phyloP scores from a whole-genome alignment of 768 basidiomycete genomes.

The Cystobasidium onofrii region DNA sequence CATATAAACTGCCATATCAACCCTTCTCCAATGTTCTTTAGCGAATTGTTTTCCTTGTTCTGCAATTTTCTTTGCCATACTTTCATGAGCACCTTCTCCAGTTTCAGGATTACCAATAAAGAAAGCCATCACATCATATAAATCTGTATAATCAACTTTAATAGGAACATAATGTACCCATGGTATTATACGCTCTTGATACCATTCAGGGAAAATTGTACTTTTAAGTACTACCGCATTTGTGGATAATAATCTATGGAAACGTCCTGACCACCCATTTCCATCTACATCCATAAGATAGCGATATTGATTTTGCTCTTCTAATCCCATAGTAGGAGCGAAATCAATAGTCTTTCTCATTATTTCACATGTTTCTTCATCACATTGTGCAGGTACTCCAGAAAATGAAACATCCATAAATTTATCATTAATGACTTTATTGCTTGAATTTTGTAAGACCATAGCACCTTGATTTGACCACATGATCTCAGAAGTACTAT shows the following conservation, averaged over 20 bases:
- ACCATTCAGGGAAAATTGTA: slow-evolving; percentile 80
- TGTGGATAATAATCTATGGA: slow-evolving; percentile 66
- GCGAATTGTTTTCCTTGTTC: slow-evolving; percentile 48
- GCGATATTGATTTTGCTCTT: slow-evolving; percentile 71
- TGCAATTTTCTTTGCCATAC: slow-evolving; percentile 55
- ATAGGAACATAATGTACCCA: slow-evolving; percentile 53
- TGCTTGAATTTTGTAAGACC: slow-evolving; percentile 47
- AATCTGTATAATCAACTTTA: slow-evolving; percentile 41
- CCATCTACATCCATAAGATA: slow-evolving; percentile 87
- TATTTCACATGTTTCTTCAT: slow-evolving; percentile 53
- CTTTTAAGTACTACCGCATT: slow-evolving; percentile 80
- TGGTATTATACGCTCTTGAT: slow-evolving; percentile 55
- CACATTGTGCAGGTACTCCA: slow-evolving; percentile 62
- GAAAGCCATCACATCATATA: slow-evolving; percentile 65
- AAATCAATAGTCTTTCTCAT: slow-evolving; percentile 50
- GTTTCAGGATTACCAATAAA: slow-evolving; percentile 59
- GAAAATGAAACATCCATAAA: slow-evolving; percentile 85
- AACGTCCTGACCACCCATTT: slow-evolving; percentile 69
- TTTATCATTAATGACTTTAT: slow-evolving; percentile 56
- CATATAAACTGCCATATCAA: slow-evolving; percentile 44
- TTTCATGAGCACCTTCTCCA: slow-evolving; percentile 55
- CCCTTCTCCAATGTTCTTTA: slow-evolving; percentile 38
- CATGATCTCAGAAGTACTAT: slow-evolving; percentile 34
- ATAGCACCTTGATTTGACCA: slow-evolving; percentile 51
- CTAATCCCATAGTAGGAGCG: slow-evolving; percentile 49